phyloP scores from a whole-genome alignment of 1,284 basidiomycete species.

The Ustilago trichophora region DNA sequence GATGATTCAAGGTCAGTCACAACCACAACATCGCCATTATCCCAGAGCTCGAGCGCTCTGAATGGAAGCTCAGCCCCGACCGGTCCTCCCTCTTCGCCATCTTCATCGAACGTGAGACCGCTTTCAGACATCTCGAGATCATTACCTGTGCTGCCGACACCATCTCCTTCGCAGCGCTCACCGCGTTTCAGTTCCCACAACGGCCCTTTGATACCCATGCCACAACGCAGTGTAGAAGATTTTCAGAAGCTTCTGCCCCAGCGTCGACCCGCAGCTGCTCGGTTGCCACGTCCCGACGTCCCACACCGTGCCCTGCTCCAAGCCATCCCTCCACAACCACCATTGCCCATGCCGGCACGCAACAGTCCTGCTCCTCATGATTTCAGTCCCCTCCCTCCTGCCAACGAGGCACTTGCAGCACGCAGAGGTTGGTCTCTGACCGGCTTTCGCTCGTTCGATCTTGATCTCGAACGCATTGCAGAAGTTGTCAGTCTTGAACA shows the following conservation, averaged over 20 bases:
- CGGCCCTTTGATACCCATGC: constrained; percentile 23
- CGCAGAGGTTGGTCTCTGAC: constrained; percentile 10
- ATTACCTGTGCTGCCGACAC: constrained; percentile 12
- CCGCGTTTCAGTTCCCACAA: background rate
- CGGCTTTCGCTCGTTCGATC: constrained; percentile 29
- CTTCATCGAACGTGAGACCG: constrained; percentile 13
- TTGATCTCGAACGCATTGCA: constrained; percentile 34
- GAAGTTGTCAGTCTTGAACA: constrained; percentile 14
- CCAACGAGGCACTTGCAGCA: constrained; percentile 5
- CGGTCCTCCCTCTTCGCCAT: constrained; percentile 5
- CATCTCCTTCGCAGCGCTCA: constrained; percentile 15
- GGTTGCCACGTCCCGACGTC: background rate
- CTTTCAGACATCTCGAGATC: constrained; percentile 30
- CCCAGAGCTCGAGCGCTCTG: background rate
- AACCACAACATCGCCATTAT: constrained; percentile 5
- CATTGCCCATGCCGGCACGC: background rate
- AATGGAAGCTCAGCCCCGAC: constrained; percentile 6
- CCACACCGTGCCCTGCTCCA: constrained; percentile 18
- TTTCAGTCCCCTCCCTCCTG: background rate
- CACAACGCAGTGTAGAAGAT: constrained; percentile 25
- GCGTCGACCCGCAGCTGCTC: background rate
- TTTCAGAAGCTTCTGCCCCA: constrained; percentile 20
- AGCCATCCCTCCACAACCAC: constrained; percentile 24
- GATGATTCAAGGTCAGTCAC: constrained; percentile 1
- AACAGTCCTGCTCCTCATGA: background rate